Conservation (phyloP, 495 filamentous ascomycete species). For the Bathelium albidoporum region DNA sequence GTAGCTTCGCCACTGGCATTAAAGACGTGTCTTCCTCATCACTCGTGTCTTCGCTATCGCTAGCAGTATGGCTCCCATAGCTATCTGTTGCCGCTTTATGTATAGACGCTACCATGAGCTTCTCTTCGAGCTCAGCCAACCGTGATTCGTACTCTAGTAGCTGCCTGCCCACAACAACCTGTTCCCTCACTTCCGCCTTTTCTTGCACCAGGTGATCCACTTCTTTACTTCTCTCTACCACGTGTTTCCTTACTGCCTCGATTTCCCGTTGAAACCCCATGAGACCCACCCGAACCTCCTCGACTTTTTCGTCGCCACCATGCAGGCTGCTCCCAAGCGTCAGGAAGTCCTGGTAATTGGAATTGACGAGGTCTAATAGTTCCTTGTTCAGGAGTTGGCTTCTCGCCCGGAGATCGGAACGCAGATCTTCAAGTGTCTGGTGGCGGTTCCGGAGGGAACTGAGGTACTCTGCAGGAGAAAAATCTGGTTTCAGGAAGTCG, state of each 20-base stretch:
- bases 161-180: constrained; percentile 41
- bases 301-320: constrained; percentile 83
- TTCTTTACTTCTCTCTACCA: constrained; percentile 44
- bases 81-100: constrained; percentile 35
- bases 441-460: constrained; percentile 74
- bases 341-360: constrained; percentile 85
- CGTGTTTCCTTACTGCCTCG: constrained; percentile 43
- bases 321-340: constrained; percentile 68
- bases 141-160: constrained; percentile 38
- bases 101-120: constrained; percentile 49
- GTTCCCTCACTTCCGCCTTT: constrained; percentile 40
- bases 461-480: constrained; percentile 74
- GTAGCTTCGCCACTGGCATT: constrained; percentile 42
- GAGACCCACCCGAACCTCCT: constrained; percentile 80
- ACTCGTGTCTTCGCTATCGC: constrained; percentile 26
- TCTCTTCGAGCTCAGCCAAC: constrained; percentile 58
- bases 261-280: constrained; percentile 77
- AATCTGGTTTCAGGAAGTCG: constrained; percentile 68
- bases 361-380: constrained; percentile 84
- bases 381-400: constrained; percentile 67
- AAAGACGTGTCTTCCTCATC: constrained; percentile 12
- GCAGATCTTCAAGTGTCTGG: constrained; percentile 91
- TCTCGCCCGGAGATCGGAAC: constrained; percentile 69
- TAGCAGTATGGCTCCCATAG: constrained; percentile 29
- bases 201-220: constrained; percentile 45